phyloP scores from a whole-genome alignment of 257 asterid species.

The Mitragyna speciosa region DNA sequence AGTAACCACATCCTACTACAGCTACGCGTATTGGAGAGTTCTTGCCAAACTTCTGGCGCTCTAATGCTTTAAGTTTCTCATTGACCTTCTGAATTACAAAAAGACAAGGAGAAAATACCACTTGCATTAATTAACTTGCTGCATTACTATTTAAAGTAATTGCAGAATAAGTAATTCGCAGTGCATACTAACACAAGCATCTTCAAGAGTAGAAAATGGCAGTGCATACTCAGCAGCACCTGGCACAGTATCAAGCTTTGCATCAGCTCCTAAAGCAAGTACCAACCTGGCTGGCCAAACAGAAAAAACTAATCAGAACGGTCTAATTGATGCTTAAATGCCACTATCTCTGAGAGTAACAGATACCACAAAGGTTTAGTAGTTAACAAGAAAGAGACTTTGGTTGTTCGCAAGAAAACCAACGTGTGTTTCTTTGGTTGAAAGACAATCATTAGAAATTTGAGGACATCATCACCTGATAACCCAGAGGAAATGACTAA shows the following conservation, averaged over 20 bases:
- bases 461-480: neutral
- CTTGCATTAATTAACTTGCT: conserved; percentile 14
- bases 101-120: conserved; percentile 16
- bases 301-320: conserved; percentile 36
- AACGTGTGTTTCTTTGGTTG: neutral
- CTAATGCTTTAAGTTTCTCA: conserved; percentile 63
- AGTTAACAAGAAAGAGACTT: neutral
- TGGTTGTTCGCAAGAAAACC: neutral
- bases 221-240: conserved; percentile 85
- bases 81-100: conserved; percentile 64
- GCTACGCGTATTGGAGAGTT: conserved; percentile 71
- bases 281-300: conserved; percentile 97
- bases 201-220: conserved; percentile 93
- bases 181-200: conserved; percentile 70
- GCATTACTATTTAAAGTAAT: conserved; percentile 10
- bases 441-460: conserved; percentile 2
- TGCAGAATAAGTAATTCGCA: neutral
- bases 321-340: neutral
- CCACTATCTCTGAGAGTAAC: neutral
- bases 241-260: conserved; percentile 81
- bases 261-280: conserved; percentile 92
- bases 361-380: neutral
- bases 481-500: neutral
- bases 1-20: conserved; percentile 94
- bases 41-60: conserved; percentile 67